A percentile compares a stretch with the other conserved stretches of the same genome.
Conservation (phyloP, 2,329 filamentous ascomycete genomes). For the Chalaropsis thielavioides region DNA sequence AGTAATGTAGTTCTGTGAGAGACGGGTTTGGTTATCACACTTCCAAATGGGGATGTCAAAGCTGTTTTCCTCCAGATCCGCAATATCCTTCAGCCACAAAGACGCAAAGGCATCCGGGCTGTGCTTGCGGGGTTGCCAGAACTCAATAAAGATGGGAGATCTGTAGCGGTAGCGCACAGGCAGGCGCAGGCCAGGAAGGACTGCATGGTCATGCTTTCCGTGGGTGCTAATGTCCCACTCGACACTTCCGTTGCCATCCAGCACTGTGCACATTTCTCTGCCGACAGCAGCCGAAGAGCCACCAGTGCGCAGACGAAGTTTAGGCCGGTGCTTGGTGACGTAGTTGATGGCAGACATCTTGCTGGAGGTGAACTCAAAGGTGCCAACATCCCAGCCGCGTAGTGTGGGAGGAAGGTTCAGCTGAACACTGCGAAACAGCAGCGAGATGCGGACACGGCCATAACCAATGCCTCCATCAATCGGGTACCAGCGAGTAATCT, state of each 20-base stretch:
- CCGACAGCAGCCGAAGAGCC: conserved; percentile 54
- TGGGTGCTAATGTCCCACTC: conserved; percentile 35
- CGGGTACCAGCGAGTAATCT: conserved; percentile 88
- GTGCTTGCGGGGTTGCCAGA: conserved; percentile 55
- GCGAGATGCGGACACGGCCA: conserved; percentile 72
- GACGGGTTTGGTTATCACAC: conserved; percentile 56
- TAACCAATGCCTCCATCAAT: conserved; percentile 88
- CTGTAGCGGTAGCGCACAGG: conserved; percentile 85
- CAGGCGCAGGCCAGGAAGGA: conserved; percentile 43
- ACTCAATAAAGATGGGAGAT: conserved; percentile 78
- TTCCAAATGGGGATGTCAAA: conserved; percentile 87
- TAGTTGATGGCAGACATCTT: conserved; percentile 52
- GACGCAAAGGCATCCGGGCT: conserved; percentile 60
- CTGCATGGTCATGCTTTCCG: conserved; percentile 24
- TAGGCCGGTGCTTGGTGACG: conserved; percentile 50
- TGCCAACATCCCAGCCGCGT: conserved; percentile 89
- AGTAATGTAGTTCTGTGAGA: conserved; percentile 88
- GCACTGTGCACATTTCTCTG: conserved; percentile 3
- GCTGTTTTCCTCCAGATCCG: conserved; percentile 61
- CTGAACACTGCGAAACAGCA: conserved; percentile 83
- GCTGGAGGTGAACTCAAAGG: conserved; percentile 71
- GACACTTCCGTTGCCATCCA: conserved; percentile 22
- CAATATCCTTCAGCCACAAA: conserved; percentile 73
- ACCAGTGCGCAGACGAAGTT: conserved; percentile 68
- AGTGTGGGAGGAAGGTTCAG: conserved; percentile 70